These are phyloP conservation scores for Microsporum canis DNA, from an alignment of 2,329 filamentous ascomycete species.

Conservation along the genomic window DNA sequence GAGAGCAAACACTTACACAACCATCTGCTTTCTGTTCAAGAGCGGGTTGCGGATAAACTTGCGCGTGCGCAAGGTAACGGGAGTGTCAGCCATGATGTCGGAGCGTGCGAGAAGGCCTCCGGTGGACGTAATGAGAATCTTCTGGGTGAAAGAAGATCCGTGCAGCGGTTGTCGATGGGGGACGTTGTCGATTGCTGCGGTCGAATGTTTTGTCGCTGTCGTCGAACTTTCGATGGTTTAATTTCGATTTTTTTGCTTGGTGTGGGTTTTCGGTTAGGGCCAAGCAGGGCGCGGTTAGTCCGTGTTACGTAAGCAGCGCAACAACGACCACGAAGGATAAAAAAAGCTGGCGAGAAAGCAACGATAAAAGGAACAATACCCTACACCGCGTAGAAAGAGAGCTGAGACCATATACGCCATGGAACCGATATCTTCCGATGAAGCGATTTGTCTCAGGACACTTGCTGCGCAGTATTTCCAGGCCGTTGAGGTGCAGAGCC, in stretches of 20 bases:
- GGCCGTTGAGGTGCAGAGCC: constrained; percentile 48
- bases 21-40: constrained; percentile 98
- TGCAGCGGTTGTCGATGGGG: constrained; percentile 15
- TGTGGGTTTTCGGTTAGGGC: constrained; percentile 35
- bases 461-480: constrained; percentile 65
- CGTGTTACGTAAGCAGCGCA: background rate
- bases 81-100: constrained; percentile 73
- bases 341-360: background rate
- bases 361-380: background rate
- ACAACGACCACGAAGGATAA: background rate
- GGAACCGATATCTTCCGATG: background rate
- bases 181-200: constrained; percentile 23
- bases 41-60: constrained; percentile 99
- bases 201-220: constrained; percentile 4
- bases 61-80: constrained; percentile 88
- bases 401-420: background rate
- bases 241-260: constrained; percentile 34
- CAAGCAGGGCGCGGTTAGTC: constrained; percentile 2
- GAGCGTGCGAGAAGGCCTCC: constrained; percentile 24
- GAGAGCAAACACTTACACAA: constrained; percentile 62
- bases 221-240: constrained; percentile 19
- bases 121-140: constrained; percentile 18
- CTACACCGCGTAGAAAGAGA: background rate
- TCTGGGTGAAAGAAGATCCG: constrained; percentile 17
- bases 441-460: constrained; percentile 23